A percentile compares a stretch with the other conserved stretches of the same genome.
These are phyloP conservation scores for Mycena alexandri DNA, from an alignment of 768 basidiomycete genomes.

Conservation along the genomic window DNA sequence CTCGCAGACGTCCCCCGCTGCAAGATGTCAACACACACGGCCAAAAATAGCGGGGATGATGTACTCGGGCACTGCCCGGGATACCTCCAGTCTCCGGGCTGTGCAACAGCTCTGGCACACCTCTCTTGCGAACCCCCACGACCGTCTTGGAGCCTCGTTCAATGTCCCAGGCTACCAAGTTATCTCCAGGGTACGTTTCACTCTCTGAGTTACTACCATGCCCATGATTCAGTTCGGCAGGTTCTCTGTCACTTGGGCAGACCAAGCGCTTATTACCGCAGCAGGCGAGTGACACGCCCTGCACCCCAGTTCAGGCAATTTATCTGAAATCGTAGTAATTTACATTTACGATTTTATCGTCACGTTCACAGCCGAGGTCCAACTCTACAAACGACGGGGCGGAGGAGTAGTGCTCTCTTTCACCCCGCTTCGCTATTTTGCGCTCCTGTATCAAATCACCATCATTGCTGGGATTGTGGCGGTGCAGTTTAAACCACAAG, in stretches of 20 bases:
- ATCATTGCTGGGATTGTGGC: slow-evolving; percentile 1
- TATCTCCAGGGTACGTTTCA: too few species aligned
- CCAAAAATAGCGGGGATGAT: too few species aligned
- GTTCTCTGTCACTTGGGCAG: slow-evolving; percentile 4
- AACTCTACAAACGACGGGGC: neutral
- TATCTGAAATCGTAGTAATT: slow-evolving; percentile 2
- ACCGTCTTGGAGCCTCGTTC: too few species aligned
- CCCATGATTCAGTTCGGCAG: too few species aligned
- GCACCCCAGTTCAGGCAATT: neutral
- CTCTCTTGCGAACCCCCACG: too few species aligned
- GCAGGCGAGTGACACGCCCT: neutral
- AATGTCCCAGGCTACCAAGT: too few species aligned
- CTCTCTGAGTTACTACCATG: too few species aligned
- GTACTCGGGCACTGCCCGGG: too few species aligned
- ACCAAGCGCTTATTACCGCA: neutral
- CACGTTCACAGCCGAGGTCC: slow-evolving; percentile 6
- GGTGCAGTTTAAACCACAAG: slow-evolving; percentile 1
- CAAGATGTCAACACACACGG: too few species aligned
- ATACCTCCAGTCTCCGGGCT: too few species aligned
- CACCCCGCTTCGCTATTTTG: slow-evolving; percentile 1
- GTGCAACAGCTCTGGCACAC: too few species aligned
- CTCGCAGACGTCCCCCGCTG: too few species aligned
- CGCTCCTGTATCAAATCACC: slow-evolving; percentile 14
- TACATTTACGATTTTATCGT: slow-evolving; percentile 13
- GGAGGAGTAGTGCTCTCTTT: neutral